A percentile compares a stretch with the other conserved stretches of the same genome.
Conservation (phyloP, 495 filamentous ascomycete species). For the Hypoxylon cercidicola region DNA sequence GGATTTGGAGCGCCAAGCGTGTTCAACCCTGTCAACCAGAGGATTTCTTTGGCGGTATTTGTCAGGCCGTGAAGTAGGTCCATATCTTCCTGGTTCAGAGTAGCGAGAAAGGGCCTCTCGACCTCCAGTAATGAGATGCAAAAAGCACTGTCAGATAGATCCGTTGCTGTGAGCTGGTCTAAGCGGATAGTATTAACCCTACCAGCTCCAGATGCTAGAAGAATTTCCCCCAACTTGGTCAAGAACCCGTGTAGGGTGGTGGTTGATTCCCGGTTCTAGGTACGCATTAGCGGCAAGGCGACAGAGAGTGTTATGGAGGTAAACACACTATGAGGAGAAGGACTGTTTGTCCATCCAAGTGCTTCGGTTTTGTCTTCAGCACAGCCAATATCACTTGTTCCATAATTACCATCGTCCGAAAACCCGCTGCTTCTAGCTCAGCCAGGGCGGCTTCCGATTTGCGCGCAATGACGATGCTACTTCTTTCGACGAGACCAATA, state of each 20-base stretch:
- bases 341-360: too few relatives aligned
- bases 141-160: neutral
- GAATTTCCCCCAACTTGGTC: too few relatives aligned
- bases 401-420: neutral
- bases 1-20: slow-evolving; percentile 36
- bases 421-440: neutral
- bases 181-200: neutral
- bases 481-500: too few relatives aligned
- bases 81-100: slow-evolving; percentile 3
- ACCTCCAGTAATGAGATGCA: neutral
- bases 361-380: neutral
- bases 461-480: neutral
- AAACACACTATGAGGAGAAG: too few relatives aligned
- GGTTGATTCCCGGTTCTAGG: too few relatives aligned
- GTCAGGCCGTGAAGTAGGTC: slow-evolving; percentile 37
- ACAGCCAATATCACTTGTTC: neutral
- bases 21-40: slow-evolving; percentile 49
- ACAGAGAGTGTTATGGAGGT: too few relatives aligned
- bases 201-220: too few relatives aligned
- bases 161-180: neutral
- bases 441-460: neutral
- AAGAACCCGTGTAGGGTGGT: too few relatives aligned
- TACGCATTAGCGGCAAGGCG: too few relatives aligned
- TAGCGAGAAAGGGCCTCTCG: neutral
- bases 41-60: slow-evolving; percentile 39